These are phyloP conservation scores for Sugiyamaella japonica DNA, from an alignment of 1,139 yeast species.

Conservation along the genomic window DNA sequence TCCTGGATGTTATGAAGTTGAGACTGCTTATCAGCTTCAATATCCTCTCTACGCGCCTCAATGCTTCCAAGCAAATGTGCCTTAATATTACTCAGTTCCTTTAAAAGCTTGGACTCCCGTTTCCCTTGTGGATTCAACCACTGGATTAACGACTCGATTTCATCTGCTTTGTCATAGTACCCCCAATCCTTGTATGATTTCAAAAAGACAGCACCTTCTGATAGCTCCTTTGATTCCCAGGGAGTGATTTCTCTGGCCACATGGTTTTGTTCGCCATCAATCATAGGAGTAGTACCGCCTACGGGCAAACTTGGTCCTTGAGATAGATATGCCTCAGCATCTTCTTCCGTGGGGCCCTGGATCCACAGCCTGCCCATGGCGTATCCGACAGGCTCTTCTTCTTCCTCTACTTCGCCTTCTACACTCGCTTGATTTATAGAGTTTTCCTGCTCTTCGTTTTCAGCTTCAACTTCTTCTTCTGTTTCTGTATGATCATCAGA, in stretches of 20 bases:
- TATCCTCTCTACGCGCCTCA: conserved; percentile 53
- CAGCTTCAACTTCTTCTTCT: background rate
- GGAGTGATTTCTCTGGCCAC: conserved; percentile 26
- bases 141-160: conserved; percentile 54
- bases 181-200: conserved; percentile 63
- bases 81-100: conserved; percentile 53
- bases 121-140: conserved; percentile 80
- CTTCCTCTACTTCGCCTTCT: conserved; percentile 12
- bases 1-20: conserved; percentile 30
- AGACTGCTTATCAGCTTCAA: conserved; percentile 39
- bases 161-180: conserved; percentile 61
- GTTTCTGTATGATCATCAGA: conserved; percentile 1
- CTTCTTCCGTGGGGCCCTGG: conserved; percentile 83
- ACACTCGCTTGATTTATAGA: background rate
- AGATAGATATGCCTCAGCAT: conserved; percentile 48
- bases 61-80: conserved; percentile 59
- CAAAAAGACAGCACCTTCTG: conserved; percentile 67
- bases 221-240: conserved; percentile 52
- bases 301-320: conserved; percentile 16
- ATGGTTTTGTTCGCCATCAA: background rate
- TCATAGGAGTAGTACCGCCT: no score
- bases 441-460: background rate
- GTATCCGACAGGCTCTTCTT: conserved; percentile 49
- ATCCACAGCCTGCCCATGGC: conserved; percentile 89
- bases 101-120: conserved; percentile 66